These are phyloP conservation scores for Lachnellula cervina DNA, from an alignment of 2,329 filamentous ascomycete genomes.

Conservation along the genomic window DNA sequence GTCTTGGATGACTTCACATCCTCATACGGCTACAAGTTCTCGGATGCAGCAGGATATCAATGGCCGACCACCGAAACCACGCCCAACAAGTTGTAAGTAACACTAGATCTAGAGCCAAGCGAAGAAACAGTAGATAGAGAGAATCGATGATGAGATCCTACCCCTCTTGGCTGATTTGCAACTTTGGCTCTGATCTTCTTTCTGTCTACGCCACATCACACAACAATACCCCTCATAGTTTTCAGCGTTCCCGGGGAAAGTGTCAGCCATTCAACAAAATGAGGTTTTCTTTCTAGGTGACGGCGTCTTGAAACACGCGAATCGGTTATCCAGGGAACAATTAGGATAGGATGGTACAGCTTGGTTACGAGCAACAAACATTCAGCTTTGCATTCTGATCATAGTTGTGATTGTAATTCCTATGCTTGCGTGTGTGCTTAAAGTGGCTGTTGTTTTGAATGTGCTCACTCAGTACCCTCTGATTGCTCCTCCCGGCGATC, in stretches of 20 bases:
- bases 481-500: not conserved
- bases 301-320: not conserved
- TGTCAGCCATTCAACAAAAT: not conserved
- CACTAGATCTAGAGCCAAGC: conserved; percentile 12
- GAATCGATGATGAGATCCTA: conserved; percentile 16
- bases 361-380: not conserved
- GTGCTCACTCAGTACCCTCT: no score
- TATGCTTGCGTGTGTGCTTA: not conserved
- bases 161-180: conserved; percentile 4
- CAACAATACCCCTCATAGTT: not conserved
- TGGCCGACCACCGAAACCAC: conserved; percentile 77
- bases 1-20: conserved; percentile 97
- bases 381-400: not conserved
- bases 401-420: not conserved
- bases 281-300: not conserved
- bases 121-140: conserved; percentile 19
- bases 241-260: not conserved
- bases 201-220: not conserved
- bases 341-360: not conserved
- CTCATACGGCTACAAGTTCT: conserved; percentile 98
- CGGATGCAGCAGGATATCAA: conserved; percentile 87
- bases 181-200: not conserved
- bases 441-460: not conserved
- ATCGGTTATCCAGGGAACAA: not conserved
- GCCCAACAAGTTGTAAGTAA: conserved; percentile 75